Percentiles rank a stretch among this genome's conserved stretches.
Evolutionary conservation across 305 asterid genomes (phyloP).

Genomic region (Fraxinus sp.): DNA sequence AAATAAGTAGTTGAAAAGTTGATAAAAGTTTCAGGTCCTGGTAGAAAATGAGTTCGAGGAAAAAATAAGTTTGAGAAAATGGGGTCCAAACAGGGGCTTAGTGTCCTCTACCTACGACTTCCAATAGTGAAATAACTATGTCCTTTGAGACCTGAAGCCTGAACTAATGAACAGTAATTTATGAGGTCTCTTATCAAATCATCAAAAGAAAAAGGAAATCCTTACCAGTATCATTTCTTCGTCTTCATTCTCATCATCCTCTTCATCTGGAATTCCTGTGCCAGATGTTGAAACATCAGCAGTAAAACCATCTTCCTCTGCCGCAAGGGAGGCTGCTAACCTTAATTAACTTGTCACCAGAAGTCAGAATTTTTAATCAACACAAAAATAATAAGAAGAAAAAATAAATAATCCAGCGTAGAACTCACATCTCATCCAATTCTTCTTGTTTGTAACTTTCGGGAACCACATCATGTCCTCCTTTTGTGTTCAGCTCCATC

Average conservation of each 20-base stretch:
- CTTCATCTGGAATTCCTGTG: conserved; percentile 38
- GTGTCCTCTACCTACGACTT: not conserved
- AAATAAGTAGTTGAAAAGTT: not conserved
- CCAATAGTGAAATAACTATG: not conserved
- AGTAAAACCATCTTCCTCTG: conserved; percentile 65
- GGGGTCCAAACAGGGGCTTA: not conserved
- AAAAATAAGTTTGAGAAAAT: not conserved
- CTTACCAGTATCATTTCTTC: conserved; percentile 94
- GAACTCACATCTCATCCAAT: conserved; percentile 70
- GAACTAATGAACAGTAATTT: conserved; percentile 2
- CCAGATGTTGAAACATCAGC: conserved; percentile 69
- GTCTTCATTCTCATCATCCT: conserved; percentile 64
- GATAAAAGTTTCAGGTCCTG: not conserved
- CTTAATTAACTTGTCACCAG: conserved; percentile 57
- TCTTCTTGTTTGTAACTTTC: conserved; percentile 51
- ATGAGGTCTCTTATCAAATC: conserved; percentile 18
- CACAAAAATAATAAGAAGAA: conserved; percentile 6
- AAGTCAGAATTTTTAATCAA: conserved; percentile 33
- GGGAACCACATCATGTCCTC: conserved; percentile 27
- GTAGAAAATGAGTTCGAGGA: not conserved
- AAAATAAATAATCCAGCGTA: conserved; percentile 18
- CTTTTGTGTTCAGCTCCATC: conserved; percentile 25
- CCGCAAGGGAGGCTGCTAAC: conserved; percentile 96
- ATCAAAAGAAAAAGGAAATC: conserved; percentile 10
- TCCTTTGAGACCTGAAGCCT: conserved; percentile 7